Evolutionary conservation across 2,329 filamentous ascomycete genomes (phyloP), one percentile per base, ranked within the genome.

Genomic region (Ascochyta lentis): DNA sequence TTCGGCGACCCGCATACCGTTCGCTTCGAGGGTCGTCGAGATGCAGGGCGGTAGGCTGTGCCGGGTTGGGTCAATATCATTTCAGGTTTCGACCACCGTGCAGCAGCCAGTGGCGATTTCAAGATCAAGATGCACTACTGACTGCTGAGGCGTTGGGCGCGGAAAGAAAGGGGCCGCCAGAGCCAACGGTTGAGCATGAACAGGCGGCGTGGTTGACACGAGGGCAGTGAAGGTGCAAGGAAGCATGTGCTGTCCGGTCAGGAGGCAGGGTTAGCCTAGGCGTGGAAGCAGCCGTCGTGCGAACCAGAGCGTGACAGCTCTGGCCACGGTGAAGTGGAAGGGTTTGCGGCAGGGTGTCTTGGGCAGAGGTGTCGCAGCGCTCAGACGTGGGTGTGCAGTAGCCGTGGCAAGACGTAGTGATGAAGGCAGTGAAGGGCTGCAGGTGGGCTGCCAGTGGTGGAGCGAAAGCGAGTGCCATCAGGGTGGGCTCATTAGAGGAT

Each of bases 381-480:
- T 56, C 59, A 66, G 51, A 58, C 54, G 61, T 61, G 56, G 47
- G 50, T 43, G n/a, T 49, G 45, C 45, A 49, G 41, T 23, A 29
- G 16, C 12, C n/a, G 39, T 44, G 44, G 45, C 39, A 22, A 34
- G 23, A n/a, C 3, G 40, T 23, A 23, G 46, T 23, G 31, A 22
- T 34, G 27, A 24, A 8, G 12, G 48, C 16, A 31, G 41, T 37
- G 33, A 15, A 40, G 19, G 4, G 38, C 38, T 43, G 40, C 48
- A 44, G 58, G 26, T 26, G 29, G 42, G 43, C 33, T 22, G 34
- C 40, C 40, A 45, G 56, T 45, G 33, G 56, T 33, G 27, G 19
- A 31, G 29, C 19, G 38, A 43, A 35, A 13, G 34, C 33, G 35
- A 41, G 34, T 13, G 27, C 10, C 4, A 23, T 40, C 26, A 35